Conservation (phyloP, 1,284 basidiomycete species). For the Melampsora medusae region DNA sequence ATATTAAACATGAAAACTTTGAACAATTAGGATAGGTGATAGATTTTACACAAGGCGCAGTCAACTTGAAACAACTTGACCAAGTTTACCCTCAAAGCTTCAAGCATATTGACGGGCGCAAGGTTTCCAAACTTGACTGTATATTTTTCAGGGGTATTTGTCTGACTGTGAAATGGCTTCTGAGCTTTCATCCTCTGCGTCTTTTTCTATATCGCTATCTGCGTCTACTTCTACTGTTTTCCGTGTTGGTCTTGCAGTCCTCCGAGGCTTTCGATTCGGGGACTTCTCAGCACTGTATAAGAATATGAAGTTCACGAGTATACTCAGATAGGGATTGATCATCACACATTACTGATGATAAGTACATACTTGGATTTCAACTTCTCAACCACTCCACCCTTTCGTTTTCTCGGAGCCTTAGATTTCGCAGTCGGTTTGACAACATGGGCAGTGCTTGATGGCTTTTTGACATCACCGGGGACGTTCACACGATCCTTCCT, state of each 20-base stretch:
- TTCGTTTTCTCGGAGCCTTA: background rate
- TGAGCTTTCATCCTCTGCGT: background rate
- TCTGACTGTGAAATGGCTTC: background rate
- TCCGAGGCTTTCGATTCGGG: background rate
- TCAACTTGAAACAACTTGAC: too few species aligned
- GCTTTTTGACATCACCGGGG: conserved; percentile 16
- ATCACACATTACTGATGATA: background rate
- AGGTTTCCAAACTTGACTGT: too few species aligned
- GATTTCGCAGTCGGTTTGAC: background rate
- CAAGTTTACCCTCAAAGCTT: too few species aligned
- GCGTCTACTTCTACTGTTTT: background rate
- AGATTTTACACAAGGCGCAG: too few species aligned
- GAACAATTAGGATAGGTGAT: too few species aligned
- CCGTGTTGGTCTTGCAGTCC: background rate
- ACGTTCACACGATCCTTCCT: conserved; percentile 3
- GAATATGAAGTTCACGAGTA: background rate
- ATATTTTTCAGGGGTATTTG: too few species aligned
- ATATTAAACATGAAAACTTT: too few species aligned
- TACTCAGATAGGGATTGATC: background rate
- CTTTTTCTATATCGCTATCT: background rate
- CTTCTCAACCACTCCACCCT: background rate
- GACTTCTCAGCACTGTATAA: background rate
- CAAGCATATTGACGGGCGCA: too few species aligned
- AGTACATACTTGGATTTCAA: background rate
- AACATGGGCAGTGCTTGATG: background rate